Base-by-base conservation (phyloP, 2,329 filamentous ascomycete genomes). In the Aspergillus ruber region DNA sequence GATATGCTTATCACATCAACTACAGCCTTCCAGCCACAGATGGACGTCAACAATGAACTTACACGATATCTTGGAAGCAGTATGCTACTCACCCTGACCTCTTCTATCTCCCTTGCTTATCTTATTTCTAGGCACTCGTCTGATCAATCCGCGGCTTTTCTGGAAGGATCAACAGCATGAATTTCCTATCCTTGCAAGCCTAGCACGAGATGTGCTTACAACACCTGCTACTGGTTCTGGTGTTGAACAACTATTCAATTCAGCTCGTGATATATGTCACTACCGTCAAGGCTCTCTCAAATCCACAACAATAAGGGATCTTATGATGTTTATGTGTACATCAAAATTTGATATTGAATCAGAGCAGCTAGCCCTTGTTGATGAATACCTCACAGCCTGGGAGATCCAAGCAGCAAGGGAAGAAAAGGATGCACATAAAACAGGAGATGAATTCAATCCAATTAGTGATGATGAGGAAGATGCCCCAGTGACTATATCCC, bases 31-130 rank as follows among this genome's bases (percentile, higher is more conserved):
- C 42, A 32, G 23, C 32, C 25, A 40, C 38, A 33, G 42, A 20
- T 18, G 20, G 27, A 18, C n/a, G n/a, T 8, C 8, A 23, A 21
- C 38, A 32, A 50, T 36, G 44, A 52, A 21, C 23, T 50, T n/a
- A n/a, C n/a, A n/a, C n/a, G n/a, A n/a, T n/a, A n/a, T n/a, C n/a
- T n/a, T n/a, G n/a, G n/a, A n/a, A n/a, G n/a, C n/a, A n/a, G n/a
- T n/a, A n/a, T n/a, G n/a, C n/a, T n/a, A n/a, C n/a, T n/a, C n/a
- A n/a, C n/a, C n/a, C n/a, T n/a, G n/a, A n/a, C n/a, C n/a, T n/a
- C n/a, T n/a, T n/a, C n/a, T n/a, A n/a, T n/a, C n/a, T n/a, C n/a
- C n/a, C n/a, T n/a, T n/a, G n/a, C n/a, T n/a, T n/a, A n/a, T n/a
- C n/a, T n/a, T n/a, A n/a, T n/a, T n/a, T n/a, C n/a, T n/a, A n/a